Evolutionary conservation across 1,284 basidiomycete species (phyloP).

Genomic region (Exobasidium rhododendri): DNA sequence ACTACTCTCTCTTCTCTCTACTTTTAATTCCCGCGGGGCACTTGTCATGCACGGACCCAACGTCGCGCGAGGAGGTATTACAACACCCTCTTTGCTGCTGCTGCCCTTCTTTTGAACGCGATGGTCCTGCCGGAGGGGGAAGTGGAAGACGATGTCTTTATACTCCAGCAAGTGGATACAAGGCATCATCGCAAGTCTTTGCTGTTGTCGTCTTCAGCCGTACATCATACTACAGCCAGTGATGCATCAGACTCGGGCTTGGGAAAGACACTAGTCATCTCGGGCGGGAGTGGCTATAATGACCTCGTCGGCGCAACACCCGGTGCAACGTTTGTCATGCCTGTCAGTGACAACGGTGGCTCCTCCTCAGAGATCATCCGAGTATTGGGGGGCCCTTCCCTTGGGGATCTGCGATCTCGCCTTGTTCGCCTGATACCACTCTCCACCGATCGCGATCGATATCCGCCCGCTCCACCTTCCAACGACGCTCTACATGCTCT

Average conservation of each 20-base stretch:
- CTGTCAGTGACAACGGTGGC: conserved; percentile 70
- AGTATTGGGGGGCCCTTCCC: conserved; percentile 45
- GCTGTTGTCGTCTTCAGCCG: neutral
- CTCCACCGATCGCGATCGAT: conserved; percentile 57
- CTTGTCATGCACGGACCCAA: too few relatives aligned
- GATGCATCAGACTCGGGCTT: neutral
- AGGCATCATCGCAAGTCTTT: neutral
- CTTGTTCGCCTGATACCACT: conserved; percentile 74
- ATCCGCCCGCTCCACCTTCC: conserved; percentile 58
- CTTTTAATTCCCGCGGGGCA: too few relatives aligned
- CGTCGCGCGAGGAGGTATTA: too few relatives aligned
- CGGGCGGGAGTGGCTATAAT: conserved; percentile 61
- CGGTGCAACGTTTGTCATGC: conserved; percentile 54
- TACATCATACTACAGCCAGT: too few relatives aligned
- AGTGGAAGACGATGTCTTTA: neutral
- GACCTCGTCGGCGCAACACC: conserved; percentile 60
- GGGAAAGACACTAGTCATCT: conserved; percentile 55
- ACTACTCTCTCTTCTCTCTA: too few relatives aligned
- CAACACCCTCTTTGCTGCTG: too few relatives aligned
- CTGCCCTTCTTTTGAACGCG: neutral
- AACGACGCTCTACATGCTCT: conserved; percentile 66
- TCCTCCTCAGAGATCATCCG: conserved; percentile 45
- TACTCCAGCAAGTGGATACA: neutral
- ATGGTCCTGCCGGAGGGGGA: neutral
- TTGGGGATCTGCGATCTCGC: conserved; percentile 65